These are phyloP conservation scores for Scheffersomyces stambukii DNA, from an alignment of 1,139 yeast genomes.

Conservation along the genomic window DNA sequence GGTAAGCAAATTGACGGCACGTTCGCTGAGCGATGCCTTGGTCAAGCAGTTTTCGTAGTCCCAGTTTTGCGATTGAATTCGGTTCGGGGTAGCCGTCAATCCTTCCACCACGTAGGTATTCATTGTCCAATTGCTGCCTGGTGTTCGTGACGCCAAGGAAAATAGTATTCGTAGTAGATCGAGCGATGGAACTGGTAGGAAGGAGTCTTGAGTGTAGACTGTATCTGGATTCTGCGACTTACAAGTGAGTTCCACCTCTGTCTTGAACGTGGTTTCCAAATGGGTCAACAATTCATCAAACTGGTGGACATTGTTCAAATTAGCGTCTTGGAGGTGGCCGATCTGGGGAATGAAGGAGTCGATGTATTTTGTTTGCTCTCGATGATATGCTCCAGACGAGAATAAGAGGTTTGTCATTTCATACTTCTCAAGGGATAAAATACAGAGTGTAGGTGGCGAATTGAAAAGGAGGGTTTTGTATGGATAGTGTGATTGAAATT, in stretches of 20 bases:
- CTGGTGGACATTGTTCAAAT: constrained; percentile 20
- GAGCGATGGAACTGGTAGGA: constrained; percentile 18
- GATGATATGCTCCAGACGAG: no score
- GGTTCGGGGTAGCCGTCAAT: constrained; percentile 16
- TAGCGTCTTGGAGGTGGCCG: constrained; percentile 7
- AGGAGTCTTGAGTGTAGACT: constrained; percentile 3
- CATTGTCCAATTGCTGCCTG: constrained; percentile 23
- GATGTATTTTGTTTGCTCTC: constrained; percentile 16
- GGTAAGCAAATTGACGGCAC: constrained; percentile 17
- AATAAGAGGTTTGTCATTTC: no score
- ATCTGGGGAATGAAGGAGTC: constrained; percentile 25
- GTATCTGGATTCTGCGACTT: no score
- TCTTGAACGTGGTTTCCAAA: constrained; percentile 18
- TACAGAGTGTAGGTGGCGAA: no score
- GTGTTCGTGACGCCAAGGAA: constrained; percentile 27
- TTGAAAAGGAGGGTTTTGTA: no score
- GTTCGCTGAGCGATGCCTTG: constrained; percentile 19
- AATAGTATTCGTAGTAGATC: constrained; percentile 25
- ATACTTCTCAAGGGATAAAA: no score
- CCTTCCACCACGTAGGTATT: constrained; percentile 12
- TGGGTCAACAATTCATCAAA: constrained; percentile 28
- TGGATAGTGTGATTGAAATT: no score
- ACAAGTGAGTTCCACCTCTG: constrained; percentile 5
- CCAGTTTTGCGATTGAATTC: constrained; percentile 15
- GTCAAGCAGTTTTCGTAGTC: constrained; percentile 17